Base-by-base conservation (phyloP, 2,329 filamentous ascomycete genomes). In the Trichoderma polysporum region DNA sequence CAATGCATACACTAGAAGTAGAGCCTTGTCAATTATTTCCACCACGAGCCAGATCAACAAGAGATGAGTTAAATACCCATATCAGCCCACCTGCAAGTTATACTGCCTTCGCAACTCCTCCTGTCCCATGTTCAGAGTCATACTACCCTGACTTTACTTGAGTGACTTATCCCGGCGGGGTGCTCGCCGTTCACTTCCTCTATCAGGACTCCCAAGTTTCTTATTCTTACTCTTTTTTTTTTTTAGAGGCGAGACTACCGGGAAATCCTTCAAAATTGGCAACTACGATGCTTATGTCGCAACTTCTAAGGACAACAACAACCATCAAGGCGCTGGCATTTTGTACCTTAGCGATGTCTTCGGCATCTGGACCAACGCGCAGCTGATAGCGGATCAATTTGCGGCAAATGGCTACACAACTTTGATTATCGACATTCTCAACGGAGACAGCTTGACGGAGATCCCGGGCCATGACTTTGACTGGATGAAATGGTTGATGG, bases 211-310 rank as follows among this genome's bases (percentile, higher is more conserved):
- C n/a, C n/a, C n/a, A n/a, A n/a, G n/a, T n/a, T n/a, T n/a, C n/a
- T n/a, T n/a, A n/a, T n/a, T n/a, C n/a, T n/a, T n/a, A n/a, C n/a
- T 25, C 19, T 47, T 19, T n/a, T 4, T 22, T 13, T 25, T 5
- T 25, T 31, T 13, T 64, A 87, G 84, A 13, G 85, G 85, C 69
- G 74, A 78, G 33, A 78, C 85, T 29, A 78, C 76, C 5, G 85
- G 85, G 70, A 76, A 80, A 70, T 69, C 72, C 41, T 76, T 83
- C 78, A 83, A 81, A 68, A 77, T 86, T 68, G 77, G 68, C 37
- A 57, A 60, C 56, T 70, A 68, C n/a, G 80, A 83, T 4, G 84
- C 79, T 53, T 88, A 88, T 76, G 73, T 87, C 12, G 82, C 85
- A 12, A 80, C 78, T 7, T 81, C 85, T 1, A 70, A 79, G 4